Evolutionary conservation across 805 yeast genomes (phyloP).

Genomic region (Metschnikowia henanensis): DNA sequence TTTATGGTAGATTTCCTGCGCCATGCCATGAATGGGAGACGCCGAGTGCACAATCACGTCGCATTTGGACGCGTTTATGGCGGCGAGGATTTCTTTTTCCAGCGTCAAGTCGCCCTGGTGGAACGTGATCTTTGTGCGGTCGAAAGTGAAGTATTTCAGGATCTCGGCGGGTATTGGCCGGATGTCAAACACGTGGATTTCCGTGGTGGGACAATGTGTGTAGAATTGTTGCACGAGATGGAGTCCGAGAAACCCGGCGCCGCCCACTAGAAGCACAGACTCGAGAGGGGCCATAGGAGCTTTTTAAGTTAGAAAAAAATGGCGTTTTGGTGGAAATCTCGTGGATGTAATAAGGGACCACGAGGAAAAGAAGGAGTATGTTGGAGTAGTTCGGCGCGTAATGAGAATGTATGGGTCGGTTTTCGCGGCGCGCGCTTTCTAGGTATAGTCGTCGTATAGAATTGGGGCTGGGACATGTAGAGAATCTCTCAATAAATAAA

Average conservation of each 20-base stretch:
- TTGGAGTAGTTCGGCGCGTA: too few relatives aligned
- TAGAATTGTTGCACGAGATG: slow-evolving; percentile 87
- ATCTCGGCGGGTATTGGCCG: slow-evolving; percentile 79
- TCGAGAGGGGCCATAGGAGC: slow-evolving; percentile 27
- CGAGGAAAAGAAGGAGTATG: too few relatives aligned
- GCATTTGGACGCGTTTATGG: slow-evolving; percentile 59
- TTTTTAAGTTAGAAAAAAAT: too few relatives aligned
- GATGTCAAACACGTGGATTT: slow-evolving; percentile 85
- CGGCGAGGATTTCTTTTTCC: slow-evolving; percentile 61
- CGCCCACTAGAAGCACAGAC: slow-evolving; percentile 87
- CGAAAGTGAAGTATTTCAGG: slow-evolving; percentile 74
- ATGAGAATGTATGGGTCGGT: too few relatives aligned
- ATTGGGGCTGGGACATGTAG: too few relatives aligned
- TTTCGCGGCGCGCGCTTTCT: too few relatives aligned
- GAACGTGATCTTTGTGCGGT: slow-evolving; percentile 53
- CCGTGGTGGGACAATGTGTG: slow-evolving; percentile 60
- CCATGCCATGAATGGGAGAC: slow-evolving; percentile 87
- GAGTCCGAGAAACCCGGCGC: slow-evolving; percentile 91
- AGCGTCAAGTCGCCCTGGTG: slow-evolving; percentile 87
- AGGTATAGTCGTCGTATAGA: too few relatives aligned
- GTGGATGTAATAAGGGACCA: too few relatives aligned
- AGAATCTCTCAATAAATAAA: too few relatives aligned
- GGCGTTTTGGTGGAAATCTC: too few relatives aligned
- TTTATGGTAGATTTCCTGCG: slow-evolving; percentile 78
- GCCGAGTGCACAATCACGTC: slow-evolving; percentile 91